Percentiles rank a stretch among this genome's conserved stretches.
Conservation (phyloP, 345 rosid genomes). For the Angophora floribunda region DNA sequence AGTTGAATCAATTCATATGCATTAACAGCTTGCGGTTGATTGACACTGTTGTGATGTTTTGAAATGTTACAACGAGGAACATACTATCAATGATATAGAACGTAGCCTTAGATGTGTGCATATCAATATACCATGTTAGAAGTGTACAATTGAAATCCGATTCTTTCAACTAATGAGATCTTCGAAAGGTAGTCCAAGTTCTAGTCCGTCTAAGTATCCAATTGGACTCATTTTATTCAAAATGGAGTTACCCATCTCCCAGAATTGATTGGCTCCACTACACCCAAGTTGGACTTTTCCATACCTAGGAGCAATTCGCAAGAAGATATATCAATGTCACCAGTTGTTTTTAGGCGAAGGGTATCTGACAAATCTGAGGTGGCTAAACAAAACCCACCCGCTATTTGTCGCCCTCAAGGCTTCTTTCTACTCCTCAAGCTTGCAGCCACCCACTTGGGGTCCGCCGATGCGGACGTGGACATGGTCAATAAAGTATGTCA, state of each 20-base stretch:
- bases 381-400: background rate
- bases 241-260: background rate
- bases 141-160: accelerated
- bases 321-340: background rate
- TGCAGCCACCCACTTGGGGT: background rate
- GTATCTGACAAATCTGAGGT: background rate
- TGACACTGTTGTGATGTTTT: background rate
- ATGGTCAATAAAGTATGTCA: background rate
- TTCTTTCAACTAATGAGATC: background rate
- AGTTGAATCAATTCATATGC: background rate
- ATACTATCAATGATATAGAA: background rate
- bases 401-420: background rate
- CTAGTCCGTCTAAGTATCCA: accelerated
- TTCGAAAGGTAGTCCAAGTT: background rate
- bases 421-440: background rate
- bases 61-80: background rate
- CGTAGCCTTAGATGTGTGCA: accelerated
- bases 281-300: background rate
- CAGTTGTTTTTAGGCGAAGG: background rate
- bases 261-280: background rate
- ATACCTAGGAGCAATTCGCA: background rate
- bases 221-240: background rate
- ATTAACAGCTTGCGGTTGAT: background rate
- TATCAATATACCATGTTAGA: background rate
- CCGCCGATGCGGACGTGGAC: background rate